A percentile compares a stretch with the other conserved stretches of the same genome.
phyloP scores from a whole-genome alignment of 352 stramenopile genomes.

The Phytopythium litorale region DNA sequence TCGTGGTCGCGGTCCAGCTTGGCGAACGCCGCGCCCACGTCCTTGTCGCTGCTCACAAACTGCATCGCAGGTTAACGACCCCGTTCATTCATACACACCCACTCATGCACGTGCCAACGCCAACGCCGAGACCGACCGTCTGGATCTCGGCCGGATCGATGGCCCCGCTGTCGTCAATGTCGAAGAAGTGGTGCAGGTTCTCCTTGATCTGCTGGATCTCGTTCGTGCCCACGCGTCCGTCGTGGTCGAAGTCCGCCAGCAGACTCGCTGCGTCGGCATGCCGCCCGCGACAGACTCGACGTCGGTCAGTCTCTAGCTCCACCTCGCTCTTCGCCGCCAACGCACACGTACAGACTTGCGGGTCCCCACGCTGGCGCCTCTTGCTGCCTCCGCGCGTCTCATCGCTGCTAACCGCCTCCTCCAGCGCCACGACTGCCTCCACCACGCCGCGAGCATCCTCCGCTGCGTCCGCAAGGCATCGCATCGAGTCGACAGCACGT shows the following conservation, averaged over 20 bases:
- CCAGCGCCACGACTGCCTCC: conserved; percentile 17
- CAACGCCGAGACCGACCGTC: conserved; percentile 16
- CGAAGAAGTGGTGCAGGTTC: conserved; percentile 77
- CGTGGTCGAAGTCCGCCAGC: conserved; percentile 75
- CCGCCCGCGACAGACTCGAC: neutral
- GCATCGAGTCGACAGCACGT: neutral
- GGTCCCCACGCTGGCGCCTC: conserved; percentile 8
- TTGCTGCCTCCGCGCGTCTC: conserved; percentile 5
- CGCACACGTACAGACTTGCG: conserved; percentile 28
- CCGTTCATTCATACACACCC: neutral
- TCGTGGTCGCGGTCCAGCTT: conserved; percentile 79
- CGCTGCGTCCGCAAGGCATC: neutral
- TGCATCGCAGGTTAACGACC: conserved; percentile 4
- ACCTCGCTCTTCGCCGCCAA: neutral
- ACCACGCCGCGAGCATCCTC: conserved; percentile 2
- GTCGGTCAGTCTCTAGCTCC: neutral
- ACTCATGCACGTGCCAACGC: no score
- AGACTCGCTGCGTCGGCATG: conserved; percentile 44
- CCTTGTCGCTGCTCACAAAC: conserved; percentile 54
- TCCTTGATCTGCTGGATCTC: conserved; percentile 83
- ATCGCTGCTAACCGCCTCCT: conserved; percentile 9
- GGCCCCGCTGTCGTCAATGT: conserved; percentile 71
- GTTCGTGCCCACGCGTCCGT: conserved; percentile 61
- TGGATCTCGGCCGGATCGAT: conserved; percentile 75
- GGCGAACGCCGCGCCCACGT: conserved; percentile 63